Percentiles rank a stretch among this genome's conserved stretches.
Evolutionary conservation across 495 filamentous ascomycete genomes (phyloP).

Genomic region (Penicillium simplicissimum): DNA sequence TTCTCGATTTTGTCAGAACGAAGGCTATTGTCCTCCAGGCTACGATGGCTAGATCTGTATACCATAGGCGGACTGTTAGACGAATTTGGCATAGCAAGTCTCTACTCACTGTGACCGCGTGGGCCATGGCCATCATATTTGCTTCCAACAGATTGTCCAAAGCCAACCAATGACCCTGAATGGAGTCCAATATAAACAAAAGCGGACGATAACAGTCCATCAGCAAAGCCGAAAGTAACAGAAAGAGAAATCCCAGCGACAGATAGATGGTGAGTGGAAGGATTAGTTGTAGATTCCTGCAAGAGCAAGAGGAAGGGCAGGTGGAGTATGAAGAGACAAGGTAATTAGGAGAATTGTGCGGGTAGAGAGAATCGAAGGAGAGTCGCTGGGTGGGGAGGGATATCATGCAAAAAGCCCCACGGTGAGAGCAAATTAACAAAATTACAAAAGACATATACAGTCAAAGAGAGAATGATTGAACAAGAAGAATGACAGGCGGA

Average conservation of each 20-base stretch:
- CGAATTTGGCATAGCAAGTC: background rate
- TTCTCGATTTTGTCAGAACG: too few species aligned
- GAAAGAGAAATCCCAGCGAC: constrained; percentile 13
- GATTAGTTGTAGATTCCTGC: background rate
- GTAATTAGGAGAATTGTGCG: background rate
- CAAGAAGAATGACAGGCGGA: constrained; percentile 2
- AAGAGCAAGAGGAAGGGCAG: constrained; percentile 7
- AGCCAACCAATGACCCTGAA: constrained; percentile 3
- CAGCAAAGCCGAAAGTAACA: constrained; percentile 18
- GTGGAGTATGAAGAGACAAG: constrained; percentile 1
- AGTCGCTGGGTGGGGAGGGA: constrained; percentile 26
- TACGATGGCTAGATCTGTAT: background rate
- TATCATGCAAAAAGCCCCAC: constrained; percentile 30
- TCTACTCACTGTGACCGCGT: constrained; percentile 4
- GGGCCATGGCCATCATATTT: constrained; percentile 13
- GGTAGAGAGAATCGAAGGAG: constrained; percentile 8
- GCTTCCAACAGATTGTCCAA: background rate
- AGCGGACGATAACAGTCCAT: constrained; percentile 7
- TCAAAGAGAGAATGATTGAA: constrained; percentile 14
- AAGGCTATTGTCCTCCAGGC: too few species aligned
- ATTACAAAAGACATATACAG: constrained; percentile 27
- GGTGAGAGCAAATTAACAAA: constrained; percentile 16
- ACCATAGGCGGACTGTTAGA: background rate
- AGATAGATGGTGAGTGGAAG: background rate
- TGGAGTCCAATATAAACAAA: constrained; percentile 10